phyloP scores from a whole-genome alignment of 371 early-diverging fungal species.

The Nematocida sp. region DNA sequence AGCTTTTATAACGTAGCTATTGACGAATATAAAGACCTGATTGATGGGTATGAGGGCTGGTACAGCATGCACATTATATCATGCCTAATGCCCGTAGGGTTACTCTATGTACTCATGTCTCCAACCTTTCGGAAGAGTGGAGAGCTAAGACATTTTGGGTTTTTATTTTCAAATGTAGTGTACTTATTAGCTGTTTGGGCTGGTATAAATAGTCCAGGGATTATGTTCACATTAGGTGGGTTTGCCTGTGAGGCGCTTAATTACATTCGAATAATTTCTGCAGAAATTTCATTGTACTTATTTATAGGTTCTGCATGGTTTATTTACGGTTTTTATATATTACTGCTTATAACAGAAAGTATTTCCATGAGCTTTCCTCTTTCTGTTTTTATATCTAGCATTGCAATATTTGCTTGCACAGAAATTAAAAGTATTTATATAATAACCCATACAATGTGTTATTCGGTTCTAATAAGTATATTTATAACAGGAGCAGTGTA shows the following conservation, averaged over 20 bases:
- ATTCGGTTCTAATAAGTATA: neutral
- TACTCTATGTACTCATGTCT: neutral
- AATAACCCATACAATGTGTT: neutral
- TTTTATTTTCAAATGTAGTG: neutral
- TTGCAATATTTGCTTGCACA: neutral
- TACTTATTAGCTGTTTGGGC: neutral
- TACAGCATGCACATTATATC: neutral
- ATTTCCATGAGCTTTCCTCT: neutral
- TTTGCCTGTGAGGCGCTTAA: neutral
- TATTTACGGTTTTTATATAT: neutral
- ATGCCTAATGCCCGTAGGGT: neutral
- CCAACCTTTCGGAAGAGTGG: neutral
- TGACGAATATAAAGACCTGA: constrained; percentile 1
- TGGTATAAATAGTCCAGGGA: neutral
- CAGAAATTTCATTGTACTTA: neutral
- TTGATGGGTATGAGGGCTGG: neutral
- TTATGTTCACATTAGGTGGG: constrained; percentile 7
- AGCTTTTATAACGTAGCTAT: constrained; percentile 13
- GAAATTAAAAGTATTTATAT: neutral
- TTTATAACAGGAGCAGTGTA: neutral
- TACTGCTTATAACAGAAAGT: neutral
- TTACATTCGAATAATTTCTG: neutral
- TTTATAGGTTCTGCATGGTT: constrained; percentile 7
- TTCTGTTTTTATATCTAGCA: neutral
- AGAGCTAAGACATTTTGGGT: neutral